phyloP scores from a whole-genome alignment of 371 early-diverging fungal genomes.

The Batkoa obscura region DNA sequence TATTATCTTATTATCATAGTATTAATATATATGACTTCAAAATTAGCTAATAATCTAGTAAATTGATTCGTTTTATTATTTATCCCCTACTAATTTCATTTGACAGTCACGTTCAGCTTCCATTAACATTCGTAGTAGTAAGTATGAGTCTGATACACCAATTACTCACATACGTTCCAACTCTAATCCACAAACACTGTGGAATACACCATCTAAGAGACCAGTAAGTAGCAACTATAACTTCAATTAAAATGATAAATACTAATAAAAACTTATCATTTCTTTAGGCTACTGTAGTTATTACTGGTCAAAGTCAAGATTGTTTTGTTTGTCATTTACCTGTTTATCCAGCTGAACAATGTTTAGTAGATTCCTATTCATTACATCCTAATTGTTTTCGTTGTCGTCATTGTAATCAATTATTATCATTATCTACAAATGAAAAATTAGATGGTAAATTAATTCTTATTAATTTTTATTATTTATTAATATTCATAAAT shows the following conservation, averaged over 20 bases:
- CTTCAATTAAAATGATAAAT: neutral
- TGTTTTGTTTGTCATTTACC: neutral
- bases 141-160: no score
- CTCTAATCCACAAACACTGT: no score
- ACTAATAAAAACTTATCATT: neutral
- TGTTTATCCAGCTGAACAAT: slow-evolving; percentile 3
- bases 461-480: neutral
- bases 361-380: neutral
- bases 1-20: no score
- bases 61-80: no score
- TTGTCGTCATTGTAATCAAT: slow-evolving; percentile 5
- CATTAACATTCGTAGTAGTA: no score
- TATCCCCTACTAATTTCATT: no score
- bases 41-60: no score
- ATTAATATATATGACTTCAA: no score
- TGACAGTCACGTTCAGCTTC: no score
- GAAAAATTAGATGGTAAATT: slow-evolving; percentile 3
- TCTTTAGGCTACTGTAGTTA: slow-evolving; percentile 4
- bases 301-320: slow-evolving; percentile 4
- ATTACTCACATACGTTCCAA: no score
- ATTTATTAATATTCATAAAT: neutral
- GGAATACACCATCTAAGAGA: neutral
- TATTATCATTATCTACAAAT: neutral
- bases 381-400: slow-evolving; percentile 6
- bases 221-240: neutral